Conservation (phyloP, 2,329 filamentous ascomycete species). For the Colletotrichum sp. region DNA sequence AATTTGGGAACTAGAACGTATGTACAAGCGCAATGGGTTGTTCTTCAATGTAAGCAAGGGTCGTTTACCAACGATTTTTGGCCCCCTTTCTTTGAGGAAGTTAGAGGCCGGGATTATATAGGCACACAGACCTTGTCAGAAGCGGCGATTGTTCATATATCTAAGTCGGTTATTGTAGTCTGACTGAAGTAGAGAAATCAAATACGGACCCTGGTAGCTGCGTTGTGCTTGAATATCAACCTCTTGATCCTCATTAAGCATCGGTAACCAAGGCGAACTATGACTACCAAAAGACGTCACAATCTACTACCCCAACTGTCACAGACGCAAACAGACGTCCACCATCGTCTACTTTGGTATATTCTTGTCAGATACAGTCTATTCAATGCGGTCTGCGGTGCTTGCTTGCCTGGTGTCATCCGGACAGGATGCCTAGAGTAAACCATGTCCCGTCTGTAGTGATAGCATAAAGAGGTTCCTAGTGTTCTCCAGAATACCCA, state of each 20-base stretch:
- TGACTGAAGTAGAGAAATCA: fast-evolving
- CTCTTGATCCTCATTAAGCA: background rate
- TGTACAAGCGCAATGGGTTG: too few species aligned
- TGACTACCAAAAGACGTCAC: background rate
- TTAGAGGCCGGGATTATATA: background rate
- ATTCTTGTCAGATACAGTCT: fast-evolving
- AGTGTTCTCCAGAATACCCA: background rate
- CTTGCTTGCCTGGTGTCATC: fast-evolving
- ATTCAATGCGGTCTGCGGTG: fast-evolving
- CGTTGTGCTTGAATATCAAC: background rate
- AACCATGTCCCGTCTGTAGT: fast-evolving
- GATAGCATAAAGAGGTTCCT: background rate
- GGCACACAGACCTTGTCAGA: fast-evolving
- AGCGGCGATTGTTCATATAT: fast-evolving
- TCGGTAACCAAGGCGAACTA: background rate
- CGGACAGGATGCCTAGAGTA: fast-evolving
- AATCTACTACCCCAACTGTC: background rate
- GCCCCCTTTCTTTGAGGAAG: background rate
- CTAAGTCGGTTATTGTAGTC: background rate
- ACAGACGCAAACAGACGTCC: background rate
- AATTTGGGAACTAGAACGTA: background rate
- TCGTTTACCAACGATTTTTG: background rate
- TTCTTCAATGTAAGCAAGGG: background rate
- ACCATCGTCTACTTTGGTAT: background rate
- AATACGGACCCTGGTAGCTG: background rate